Base-by-base conservation (phyloP, 371 early-diverging fungal species). In the Mucor saturninus region DNA sequence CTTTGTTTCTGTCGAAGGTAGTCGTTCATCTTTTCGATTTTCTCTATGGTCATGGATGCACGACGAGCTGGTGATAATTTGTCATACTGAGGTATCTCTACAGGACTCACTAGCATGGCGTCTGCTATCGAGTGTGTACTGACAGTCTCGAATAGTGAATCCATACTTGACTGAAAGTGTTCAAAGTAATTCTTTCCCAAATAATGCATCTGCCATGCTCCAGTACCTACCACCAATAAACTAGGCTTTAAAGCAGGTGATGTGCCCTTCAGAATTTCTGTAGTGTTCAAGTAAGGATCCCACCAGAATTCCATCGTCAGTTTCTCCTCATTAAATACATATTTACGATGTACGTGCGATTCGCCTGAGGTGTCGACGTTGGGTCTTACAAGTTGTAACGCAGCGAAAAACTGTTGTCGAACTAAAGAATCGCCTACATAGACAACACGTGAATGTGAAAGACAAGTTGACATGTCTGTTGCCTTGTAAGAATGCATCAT, bases 271-370 rank as follows among this genome's bases (percentile, higher is more conserved):
- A 75, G 65, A 55, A 75, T 40, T 7, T 75, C 70, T 0, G 87
- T 76, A 0, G 80, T 56, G 66, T 90, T 88, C 59, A 85, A 64
- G 50, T 78, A 86, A 2, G 90, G 89, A 50, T 90, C 88, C 88
- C 89, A 90, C 75, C 82, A 85, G 52, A 90, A 87, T 28, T 84
- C 78, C 30, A 87, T 64, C 0, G 69, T 52, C 2, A 83, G 67
- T 9, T 71, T 69, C 2, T 75, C 65, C 3, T 62, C 62, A 15
- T 68, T 66, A 7, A 76, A 69, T 1, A 60, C 59, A 46, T 66
- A 67, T 15, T 54, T 48, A 21, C 78, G 69, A 61, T 83, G 79
- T 6, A 62, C 60, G 57, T 84, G 81, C 2, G 76, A 65, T 6
- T 80, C 79, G 7, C 57, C 67, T 3, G 64, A 70, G 14, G 61